Conservation (phyloP, 257 asterid species). For the Cruciata laevipes region DNA sequence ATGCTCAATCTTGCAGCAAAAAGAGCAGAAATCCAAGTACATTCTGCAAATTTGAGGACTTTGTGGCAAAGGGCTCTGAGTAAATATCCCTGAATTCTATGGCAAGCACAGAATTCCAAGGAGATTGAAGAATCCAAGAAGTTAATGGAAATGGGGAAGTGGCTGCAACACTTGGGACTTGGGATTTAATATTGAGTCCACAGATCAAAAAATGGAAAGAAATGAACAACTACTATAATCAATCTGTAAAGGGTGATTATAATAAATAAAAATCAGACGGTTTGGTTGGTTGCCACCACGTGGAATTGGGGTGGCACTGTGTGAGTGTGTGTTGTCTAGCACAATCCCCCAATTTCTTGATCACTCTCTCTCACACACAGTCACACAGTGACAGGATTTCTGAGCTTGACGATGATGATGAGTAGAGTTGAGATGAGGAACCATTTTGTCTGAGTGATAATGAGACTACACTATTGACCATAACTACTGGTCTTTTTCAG, state of each 20-base stretch:
- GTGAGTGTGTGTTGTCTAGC: neutral
- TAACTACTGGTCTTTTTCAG: slow-evolving; percentile 32
- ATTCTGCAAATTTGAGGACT: slow-evolving; percentile 27
- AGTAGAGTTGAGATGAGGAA: slow-evolving; percentile 24
- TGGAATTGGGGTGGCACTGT: slow-evolving; percentile 18
- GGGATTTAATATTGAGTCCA: slow-evolving; percentile 11
- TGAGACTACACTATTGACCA: slow-evolving; percentile 19
- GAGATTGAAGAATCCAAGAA: slow-evolving; percentile 26
- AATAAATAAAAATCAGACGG: slow-evolving; percentile 13
- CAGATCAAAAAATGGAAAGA: slow-evolving; percentile 5
- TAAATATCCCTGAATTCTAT: slow-evolving; percentile 26
- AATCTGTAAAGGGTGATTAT: slow-evolving; percentile 3
- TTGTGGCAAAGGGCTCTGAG: slow-evolving; percentile 25
- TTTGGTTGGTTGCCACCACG: slow-evolving; percentile 29
- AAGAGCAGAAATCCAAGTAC: slow-evolving; percentile 28
- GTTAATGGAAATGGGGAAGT: slow-evolving; percentile 30
- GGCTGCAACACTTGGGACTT: slow-evolving; percentile 36
- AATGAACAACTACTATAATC: neutral
- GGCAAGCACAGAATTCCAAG: slow-evolving; percentile 22
- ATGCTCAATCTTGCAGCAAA: slow-evolving; percentile 14
- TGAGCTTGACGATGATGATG: neutral
- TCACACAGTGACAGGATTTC: slow-evolving; percentile 2
- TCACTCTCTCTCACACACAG: slow-evolving; percentile 13
- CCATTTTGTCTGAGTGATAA: slow-evolving; percentile 32
- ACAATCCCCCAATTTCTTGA: slow-evolving; percentile 4